Evolutionary conservation across 306 rosid species (phyloP).

Genomic region (Cucumis hystrix): DNA sequence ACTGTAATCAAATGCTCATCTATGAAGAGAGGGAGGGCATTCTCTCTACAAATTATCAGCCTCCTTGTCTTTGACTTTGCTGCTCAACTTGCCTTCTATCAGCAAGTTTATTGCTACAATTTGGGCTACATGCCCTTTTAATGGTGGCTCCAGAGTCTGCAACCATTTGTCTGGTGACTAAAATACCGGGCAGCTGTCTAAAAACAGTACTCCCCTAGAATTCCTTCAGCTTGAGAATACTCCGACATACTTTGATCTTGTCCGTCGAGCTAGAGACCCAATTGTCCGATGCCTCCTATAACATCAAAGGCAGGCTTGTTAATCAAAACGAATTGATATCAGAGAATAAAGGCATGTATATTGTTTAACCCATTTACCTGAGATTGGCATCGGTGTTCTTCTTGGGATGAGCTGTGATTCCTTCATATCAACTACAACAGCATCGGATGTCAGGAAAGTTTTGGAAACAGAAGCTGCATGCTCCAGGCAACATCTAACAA

Average conservation of each 20-base stretch:
- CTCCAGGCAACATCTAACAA: slow-evolving; percentile 87
- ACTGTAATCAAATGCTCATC: background rate
- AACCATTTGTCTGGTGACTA: background rate
- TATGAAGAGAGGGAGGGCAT: background rate
- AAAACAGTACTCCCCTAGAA: background rate
- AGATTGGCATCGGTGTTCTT: slow-evolving; percentile 25
- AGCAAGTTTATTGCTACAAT: background rate
- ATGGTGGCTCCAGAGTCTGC: background rate
- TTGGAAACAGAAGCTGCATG: slow-evolving; percentile 85
- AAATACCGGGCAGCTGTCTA: background rate
- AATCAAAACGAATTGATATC: background rate
- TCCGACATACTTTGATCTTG: background rate
- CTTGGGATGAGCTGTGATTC: slow-evolving; percentile 24
- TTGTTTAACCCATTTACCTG: slow-evolving; percentile 18
- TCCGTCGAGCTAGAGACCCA: background rate
- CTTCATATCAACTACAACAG: slow-evolving; percentile 60
- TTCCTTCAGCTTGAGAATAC: background rate
- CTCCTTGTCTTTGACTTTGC: background rate
- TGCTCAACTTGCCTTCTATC: background rate
- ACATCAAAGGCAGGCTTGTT: background rate
- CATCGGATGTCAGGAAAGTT: slow-evolving; percentile 62
- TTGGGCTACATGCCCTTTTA: background rate
- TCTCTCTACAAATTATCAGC: background rate
- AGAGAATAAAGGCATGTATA: background rate
- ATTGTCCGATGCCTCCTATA: background rate